Conservation (phyloP, 192 early-diverging fungal genomes). For the Glomus cerebriforme region DNA sequence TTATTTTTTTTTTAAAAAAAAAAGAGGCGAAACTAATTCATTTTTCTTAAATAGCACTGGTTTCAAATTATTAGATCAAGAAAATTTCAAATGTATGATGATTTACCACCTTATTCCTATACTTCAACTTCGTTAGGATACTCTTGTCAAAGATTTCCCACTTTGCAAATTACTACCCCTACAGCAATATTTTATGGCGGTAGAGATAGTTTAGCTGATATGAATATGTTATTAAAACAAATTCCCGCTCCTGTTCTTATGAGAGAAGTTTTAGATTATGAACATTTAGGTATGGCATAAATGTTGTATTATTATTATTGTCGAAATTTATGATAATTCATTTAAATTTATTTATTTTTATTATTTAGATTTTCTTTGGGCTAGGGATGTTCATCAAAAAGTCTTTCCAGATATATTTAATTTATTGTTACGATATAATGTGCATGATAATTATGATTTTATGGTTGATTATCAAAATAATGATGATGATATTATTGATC, state of each 20-base stretch:
- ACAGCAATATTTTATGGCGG: conserved; percentile 92
- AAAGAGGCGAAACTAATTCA: background rate
- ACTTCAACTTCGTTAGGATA: conserved; percentile 48
- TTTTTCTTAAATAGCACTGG: conserved; percentile 65
- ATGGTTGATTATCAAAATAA: background rate
- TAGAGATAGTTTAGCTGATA: conserved; percentile 79
- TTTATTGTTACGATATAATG: conserved; percentile 35
- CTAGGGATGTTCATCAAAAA: conserved; percentile 40
- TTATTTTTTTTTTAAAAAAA: background rate
- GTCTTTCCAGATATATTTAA: conserved; percentile 55
- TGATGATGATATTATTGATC: background rate
- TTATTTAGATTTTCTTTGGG: conserved; percentile 52
- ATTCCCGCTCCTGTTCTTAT: conserved; percentile 57
- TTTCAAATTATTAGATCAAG: conserved; percentile 91
- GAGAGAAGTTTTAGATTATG: conserved; percentile 69
- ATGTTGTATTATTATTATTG: no score
- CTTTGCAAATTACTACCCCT: conserved; percentile 79
- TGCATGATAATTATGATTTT: background rate
- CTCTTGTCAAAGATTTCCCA: conserved; percentile 65
- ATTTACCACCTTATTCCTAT: conserved; percentile 45
- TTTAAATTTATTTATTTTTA: background rate
- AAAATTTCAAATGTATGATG: conserved; percentile 92
- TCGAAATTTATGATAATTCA: background rate
- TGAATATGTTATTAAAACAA: conserved; percentile 55
- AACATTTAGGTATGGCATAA: conserved; percentile 70